Evolutionary conservation across 208 protist species (phyloP).

Genomic region (Wallacemonas sp.): DNA sequence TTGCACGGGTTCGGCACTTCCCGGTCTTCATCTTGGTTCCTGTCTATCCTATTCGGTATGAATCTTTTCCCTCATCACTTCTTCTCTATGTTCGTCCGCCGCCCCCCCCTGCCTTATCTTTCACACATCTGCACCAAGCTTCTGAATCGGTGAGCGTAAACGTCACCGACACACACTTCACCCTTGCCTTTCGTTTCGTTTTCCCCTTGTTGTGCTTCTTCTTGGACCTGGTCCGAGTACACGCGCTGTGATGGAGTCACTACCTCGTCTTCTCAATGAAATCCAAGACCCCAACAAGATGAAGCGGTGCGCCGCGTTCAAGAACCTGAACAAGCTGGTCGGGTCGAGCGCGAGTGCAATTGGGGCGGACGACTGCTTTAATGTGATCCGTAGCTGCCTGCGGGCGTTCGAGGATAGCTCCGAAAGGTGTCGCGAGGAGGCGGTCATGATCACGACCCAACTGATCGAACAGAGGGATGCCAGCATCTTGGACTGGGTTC

Average conservation of each 20-base stretch:
- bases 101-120: not conserved
- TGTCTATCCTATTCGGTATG: too few relatives aligned
- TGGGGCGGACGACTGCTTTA: constrained; percentile 44
- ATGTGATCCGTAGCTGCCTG: constrained; percentile 59
- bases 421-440: constrained; percentile 78
- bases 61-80: too few relatives aligned
- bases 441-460: constrained; percentile 45
- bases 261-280: constrained; percentile 79
- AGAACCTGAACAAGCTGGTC: constrained; percentile 50
- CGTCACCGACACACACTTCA: not conserved
- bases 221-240: not conserved
- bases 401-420: constrained; percentile 77
- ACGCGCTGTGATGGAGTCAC: constrained; percentile 49
- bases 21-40: too few relatives aligned
- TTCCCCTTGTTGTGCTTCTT: not conserved
- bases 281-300: constrained; percentile 64
- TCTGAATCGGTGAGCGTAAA: not conserved
- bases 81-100: not conserved
- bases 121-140: not conserved
- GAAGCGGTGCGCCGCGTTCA: constrained; percentile 70
- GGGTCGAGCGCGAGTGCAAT: constrained; percentile 15
- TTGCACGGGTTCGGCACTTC: too few relatives aligned
- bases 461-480: constrained; percentile 49
- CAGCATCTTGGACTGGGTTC: constrained; percentile 82
- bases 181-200: too few relatives aligned